Base-by-base conservation (phyloP, 805 yeast genomes). In the Kodamaea sagamina region DNA sequence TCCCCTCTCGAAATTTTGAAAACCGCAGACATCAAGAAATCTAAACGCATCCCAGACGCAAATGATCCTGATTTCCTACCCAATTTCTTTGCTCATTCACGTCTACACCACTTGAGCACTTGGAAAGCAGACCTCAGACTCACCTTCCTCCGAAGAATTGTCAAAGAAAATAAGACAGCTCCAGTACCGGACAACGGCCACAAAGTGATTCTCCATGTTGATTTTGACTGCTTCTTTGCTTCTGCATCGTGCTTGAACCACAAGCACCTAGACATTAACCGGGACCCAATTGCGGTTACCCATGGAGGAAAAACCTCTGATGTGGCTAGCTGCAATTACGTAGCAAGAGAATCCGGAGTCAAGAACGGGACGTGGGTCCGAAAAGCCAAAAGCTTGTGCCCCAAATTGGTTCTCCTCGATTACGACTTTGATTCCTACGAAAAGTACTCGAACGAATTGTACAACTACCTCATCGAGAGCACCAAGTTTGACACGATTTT, bases 201-300 rank as follows among this genome's bases (percentile, higher is more conserved):
- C 6, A 55, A 54, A 25, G 58, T 75, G 1, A 77, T 90, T 7
- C 58, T 90, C 42, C 97, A 92, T 60, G 74, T 92, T 25, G 99
- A 92, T 60, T 92, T 89, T 61, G 99, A 92, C 61, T 89, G 96
- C 50, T 92, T 93, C 55, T 92, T 92, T 64, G 97, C 90, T 2
- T 76, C 95, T 0, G 97, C 85, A 0, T 86, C 97, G 0, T 77
- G 87, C 2, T 63, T 81, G 42, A 70, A 65, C 11, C 67, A 71
- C 32, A 83, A 85, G 0, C 71, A 79, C 2, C 57, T 83, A 12
- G 78, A 78, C 46, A 73, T 78, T 47, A 63, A 52, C 26, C 72
- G 34, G 46, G 67, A 52, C 62, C 84, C 74, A 68, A 84, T 57
- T 62, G 92, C 63, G 67, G 96, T 70, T 69, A 72, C 84, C 0